phyloP scores from a whole-genome alignment of 192 early-diverging fungal species.

The Dimargaris xerosporica region DNA sequence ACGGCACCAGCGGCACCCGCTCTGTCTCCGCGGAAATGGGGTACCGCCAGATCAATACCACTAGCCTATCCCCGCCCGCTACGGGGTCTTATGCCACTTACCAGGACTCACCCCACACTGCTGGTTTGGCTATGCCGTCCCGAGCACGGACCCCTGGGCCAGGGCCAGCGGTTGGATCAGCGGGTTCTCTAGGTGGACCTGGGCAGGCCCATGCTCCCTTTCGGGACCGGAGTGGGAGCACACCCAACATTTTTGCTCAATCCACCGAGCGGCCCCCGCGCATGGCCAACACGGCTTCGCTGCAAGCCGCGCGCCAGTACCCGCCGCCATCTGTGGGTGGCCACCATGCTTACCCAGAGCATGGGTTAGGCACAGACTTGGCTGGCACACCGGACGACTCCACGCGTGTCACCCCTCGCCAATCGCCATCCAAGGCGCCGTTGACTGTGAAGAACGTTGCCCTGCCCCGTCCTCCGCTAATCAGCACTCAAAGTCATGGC shows the following conservation, averaged over 20 bases:
- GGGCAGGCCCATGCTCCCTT: background rate
- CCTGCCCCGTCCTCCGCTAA: background rate
- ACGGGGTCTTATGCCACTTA: background rate
- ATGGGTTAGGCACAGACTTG: too few species aligned
- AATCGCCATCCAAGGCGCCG: background rate
- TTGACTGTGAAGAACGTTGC: background rate
- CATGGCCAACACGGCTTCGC: too few species aligned
- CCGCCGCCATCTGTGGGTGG: too few species aligned
- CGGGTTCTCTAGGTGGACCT: background rate
- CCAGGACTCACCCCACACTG: background rate
- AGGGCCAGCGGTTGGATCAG: background rate
- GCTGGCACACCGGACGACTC: too few species aligned
- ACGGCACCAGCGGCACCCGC: background rate
- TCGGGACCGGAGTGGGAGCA: conserved; percentile 11
- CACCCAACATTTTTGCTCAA: conserved; percentile 5
- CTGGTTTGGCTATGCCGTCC: background rate
- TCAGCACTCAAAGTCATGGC: background rate
- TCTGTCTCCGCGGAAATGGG: background rate
- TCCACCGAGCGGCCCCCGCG: background rate
- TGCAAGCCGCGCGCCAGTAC: too few species aligned
- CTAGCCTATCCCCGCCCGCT: background rate
- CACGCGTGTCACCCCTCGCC: too few species aligned
- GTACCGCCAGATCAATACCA: background rate
- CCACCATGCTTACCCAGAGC: too few species aligned
- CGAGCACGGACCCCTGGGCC: background rate